Percentiles rank a stretch among this genome's conserved stretches.
Conservation (phyloP, 257 asterid genomes). For the Fraxinus anomala region DNA sequence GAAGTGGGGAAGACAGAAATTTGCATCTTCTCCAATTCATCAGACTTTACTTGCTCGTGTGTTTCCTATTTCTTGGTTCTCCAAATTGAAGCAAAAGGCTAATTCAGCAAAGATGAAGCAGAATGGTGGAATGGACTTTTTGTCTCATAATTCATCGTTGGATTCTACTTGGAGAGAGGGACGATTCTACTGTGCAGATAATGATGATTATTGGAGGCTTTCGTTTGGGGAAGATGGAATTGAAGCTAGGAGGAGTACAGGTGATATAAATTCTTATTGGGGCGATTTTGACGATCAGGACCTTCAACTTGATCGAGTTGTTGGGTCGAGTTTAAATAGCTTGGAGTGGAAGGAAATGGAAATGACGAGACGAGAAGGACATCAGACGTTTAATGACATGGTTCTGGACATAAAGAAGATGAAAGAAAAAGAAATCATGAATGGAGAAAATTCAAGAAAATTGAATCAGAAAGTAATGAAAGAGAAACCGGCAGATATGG, state of each 20-base stretch:
- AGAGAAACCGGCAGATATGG: slow-evolving; percentile 27
- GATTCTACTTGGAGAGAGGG: slow-evolving; percentile 31
- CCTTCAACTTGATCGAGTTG: slow-evolving; percentile 14
- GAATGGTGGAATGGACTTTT: slow-evolving; percentile 3
- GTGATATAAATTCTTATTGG: slow-evolving; percentile 24
- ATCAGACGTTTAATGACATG: slow-evolving; percentile 18
- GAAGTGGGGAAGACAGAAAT: slow-evolving; percentile 63
- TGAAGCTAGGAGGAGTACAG: slow-evolving; percentile 1
- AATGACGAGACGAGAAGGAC: slow-evolving; percentile 5
- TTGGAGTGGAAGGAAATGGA: slow-evolving; percentile 6
- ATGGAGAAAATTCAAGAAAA: slow-evolving; percentile 22
- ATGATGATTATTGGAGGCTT: slow-evolving; percentile 43
- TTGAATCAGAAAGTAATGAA: slow-evolving; percentile 22
- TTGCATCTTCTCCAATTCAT: slow-evolving; percentile 41
- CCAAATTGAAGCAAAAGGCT: slow-evolving; percentile 37
- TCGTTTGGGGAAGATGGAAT: slow-evolving; percentile 32
- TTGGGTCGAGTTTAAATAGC: slow-evolving; percentile 1
- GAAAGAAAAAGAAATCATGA: slow-evolving; percentile 8
- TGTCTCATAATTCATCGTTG: slow-evolving; percentile 2
- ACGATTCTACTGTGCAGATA: slow-evolving; percentile 38
- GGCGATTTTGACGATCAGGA: slow-evolving; percentile 19
- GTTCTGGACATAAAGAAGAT: slow-evolving; percentile 12
- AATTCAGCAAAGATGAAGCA: slow-evolving; percentile 22
- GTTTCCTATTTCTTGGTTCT: slow-evolving; percentile 45
- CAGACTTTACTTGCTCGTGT: slow-evolving; percentile 34